Conservation (phyloP, 1,284 basidiomycete genomes). For the Xerocomus nothofagi region DNA sequence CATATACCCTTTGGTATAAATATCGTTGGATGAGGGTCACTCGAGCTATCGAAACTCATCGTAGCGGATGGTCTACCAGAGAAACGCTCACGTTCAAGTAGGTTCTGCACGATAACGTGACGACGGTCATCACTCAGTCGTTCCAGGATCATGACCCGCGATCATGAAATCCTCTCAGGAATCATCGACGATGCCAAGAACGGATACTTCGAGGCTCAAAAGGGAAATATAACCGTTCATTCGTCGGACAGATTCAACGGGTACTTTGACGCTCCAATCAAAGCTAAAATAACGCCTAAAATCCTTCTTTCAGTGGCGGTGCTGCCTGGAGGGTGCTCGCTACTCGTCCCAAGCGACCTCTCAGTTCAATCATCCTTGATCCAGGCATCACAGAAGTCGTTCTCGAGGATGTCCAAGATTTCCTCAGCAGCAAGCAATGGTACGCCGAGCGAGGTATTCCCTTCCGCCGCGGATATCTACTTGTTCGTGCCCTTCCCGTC, state of each 20-base stretch:
- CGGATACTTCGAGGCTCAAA: conserved; percentile 49
- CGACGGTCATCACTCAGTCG: not conserved
- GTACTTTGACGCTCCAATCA: conserved; percentile 28
- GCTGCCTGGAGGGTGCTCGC: conserved; percentile 54
- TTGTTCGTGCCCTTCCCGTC: conserved; percentile 40
- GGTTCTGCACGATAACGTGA: not conserved
- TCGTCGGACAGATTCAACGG: conserved; percentile 50
- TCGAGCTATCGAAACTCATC: conserved; percentile 21
- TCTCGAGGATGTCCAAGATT: conserved; percentile 65
- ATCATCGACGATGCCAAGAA: conserved; percentile 59
- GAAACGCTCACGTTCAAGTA: conserved; percentile 28
- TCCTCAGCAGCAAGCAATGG: conserved; percentile 65
- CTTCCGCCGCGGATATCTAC: conserved; percentile 69
- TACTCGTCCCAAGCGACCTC: conserved; percentile 59
- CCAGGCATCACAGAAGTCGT: conserved; percentile 63
- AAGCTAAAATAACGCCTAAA: not conserved
- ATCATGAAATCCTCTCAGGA: conserved; percentile 46
- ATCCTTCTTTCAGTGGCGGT: conserved; percentile 4
- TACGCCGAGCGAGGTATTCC: conserved; percentile 68
- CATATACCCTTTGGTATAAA: conserved; percentile 52
- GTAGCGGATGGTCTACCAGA: conserved; percentile 20
- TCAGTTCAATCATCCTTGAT: conserved; percentile 67
- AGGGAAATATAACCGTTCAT: conserved; percentile 56
- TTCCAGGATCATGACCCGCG: conserved; percentile 51
- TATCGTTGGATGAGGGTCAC: conserved; percentile 47